A percentile compares a stretch with the other conserved stretches of the same genome.
Conservation (phyloP, 2,329 filamentous ascomycete species). For the Penicillium digitatum region DNA sequence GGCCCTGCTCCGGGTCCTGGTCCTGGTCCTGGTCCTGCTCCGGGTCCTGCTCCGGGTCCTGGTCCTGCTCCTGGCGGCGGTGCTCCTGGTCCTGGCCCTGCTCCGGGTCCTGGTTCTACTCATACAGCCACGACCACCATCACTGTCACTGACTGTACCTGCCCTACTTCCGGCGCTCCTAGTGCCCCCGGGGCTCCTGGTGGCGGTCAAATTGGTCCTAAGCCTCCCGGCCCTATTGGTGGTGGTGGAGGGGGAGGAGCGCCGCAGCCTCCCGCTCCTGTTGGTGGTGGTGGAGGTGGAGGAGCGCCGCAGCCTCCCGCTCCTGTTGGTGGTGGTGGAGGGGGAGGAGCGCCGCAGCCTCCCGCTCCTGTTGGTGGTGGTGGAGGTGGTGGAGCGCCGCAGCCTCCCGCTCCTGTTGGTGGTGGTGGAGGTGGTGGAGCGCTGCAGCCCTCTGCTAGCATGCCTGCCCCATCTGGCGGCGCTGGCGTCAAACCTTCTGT, state of each 20-base stretch:
- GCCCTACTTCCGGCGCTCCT: constrained; percentile 11
- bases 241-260: not conserved
- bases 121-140: constrained; percentile 18
- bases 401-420: not conserved
- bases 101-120: not conserved
- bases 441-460: not conserved
- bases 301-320: not conserved
- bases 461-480: not conserved
- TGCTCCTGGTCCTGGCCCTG: not conserved
- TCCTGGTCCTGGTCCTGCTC: not conserved
- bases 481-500: not conserved
- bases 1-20: not conserved
- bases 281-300: not conserved
- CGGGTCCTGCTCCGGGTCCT: too few species aligned
- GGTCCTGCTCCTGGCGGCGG: not conserved
- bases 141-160: constrained; percentile 21
- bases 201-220: not conserved
- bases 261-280: not conserved
- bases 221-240: not conserved
- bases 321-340: not conserved
- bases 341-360: not conserved
- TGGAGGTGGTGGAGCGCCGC: not conserved
- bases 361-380: not conserved
- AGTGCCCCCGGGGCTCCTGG: constrained; percentile 6
- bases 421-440: not conserved